These are phyloP conservation scores for Blepharisma undulans DNA, from an alignment of 169 alveolate genomes.

Conservation along the genomic window DNA sequence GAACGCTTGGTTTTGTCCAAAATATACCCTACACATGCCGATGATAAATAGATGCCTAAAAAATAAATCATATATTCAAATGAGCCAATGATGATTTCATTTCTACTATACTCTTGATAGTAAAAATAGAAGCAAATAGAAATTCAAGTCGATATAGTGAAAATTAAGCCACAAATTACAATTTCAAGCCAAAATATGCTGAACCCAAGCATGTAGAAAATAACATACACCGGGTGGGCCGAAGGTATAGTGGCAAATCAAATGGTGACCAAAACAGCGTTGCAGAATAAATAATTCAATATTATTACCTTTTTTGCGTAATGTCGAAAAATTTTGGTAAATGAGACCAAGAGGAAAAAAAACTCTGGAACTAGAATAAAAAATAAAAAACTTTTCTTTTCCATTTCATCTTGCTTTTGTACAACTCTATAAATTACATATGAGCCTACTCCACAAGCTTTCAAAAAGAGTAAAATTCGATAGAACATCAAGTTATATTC, in stretches of 20 bases:
- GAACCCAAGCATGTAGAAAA: neutral
- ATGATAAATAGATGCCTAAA: neutral
- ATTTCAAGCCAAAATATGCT: constrained; percentile 2
- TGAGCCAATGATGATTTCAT: neutral
- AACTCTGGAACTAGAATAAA: neutral
- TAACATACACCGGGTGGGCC: neutral
- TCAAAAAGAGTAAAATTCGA: neutral
- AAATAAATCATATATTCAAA: neutral
- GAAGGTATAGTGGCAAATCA: neutral
- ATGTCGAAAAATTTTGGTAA: neutral
- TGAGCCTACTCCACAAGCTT: neutral
- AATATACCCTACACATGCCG: neutral
- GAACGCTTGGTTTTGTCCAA: constrained; percentile 16
- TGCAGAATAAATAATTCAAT: neutral
- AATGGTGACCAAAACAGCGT: neutral
- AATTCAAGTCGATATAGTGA: neutral
- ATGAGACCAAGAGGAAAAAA: neutral
- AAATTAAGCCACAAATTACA: neutral
- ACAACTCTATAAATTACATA: neutral
- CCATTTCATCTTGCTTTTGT: neutral
- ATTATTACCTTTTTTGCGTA: too few species aligned
- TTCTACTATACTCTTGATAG: neutral
- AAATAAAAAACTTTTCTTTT: too few species aligned
- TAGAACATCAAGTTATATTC: neutral
- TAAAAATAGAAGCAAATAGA: neutral